Evolutionary conservation across 257 asterid genomes (phyloP), one percentile per base, ranked within the genome.

Genomic region (Cynanchum wilfordii): DNA sequence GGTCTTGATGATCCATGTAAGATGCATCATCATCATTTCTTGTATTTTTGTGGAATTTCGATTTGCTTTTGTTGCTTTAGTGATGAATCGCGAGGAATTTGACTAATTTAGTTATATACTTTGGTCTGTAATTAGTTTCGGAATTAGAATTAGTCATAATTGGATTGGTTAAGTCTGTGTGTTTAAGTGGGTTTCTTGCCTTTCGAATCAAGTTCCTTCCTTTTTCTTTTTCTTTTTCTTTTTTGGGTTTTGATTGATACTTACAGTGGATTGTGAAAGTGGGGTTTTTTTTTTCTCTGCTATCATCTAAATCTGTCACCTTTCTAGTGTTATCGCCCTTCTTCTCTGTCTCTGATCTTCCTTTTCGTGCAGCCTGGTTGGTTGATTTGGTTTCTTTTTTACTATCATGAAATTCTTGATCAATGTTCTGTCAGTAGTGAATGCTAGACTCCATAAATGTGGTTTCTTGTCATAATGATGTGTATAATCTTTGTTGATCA

Each of bases 241-340:
- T 70, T 76, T 69, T 75, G 78, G 76, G 77, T 67, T 82, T 78
- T 77, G 40, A 65, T 79, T 76, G 78, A 68, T 85, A 24, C 56
- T 70, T 66, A 79, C 69, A 29, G n/a, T 78, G 68, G 50, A 44
- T 57, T 60, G 17, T 30, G 27, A 56, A 50, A 40, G 70, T 51
- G 58, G 73, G 75, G n/a, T n/a, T n/a, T 33, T 33, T 33, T 3
- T 24, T 70, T 60, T 69, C 16, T 17, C 45, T 12, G 24, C 44
- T 62, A 13, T 62, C 45, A 62, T 62, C 44, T 30, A 62, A 62
- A 40, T 36, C 58, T 66, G 47, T 20, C 40, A 12, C n/a, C 19
- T 60, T 59, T 70, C 24, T 38, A 1, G 11, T 69, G 10, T 30
- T 60, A 8, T 62, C 1, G 22, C 67, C 24, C 45, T 15, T 16